Evolutionary conservation across 176 grass and related monocot genomes (phyloP).

Genomic region (Avena atlantica): DNA sequence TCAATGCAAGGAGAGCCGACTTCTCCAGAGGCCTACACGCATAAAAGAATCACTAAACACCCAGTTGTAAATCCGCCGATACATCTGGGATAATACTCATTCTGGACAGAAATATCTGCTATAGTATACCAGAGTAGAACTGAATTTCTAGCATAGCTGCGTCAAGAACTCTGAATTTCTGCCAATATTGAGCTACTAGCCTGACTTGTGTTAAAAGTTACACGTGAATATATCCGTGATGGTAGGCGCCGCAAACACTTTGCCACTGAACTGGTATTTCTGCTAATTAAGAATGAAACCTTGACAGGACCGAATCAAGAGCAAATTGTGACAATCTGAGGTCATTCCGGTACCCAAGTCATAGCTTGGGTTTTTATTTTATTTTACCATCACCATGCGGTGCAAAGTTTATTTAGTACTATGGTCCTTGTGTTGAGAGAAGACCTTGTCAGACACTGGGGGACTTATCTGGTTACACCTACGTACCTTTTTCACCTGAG

Average conservation of each 20-base stretch:
- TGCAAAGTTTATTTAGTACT: not conserved
- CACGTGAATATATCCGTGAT: not conserved
- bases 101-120: too few relatives aligned
- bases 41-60: too few relatives aligned
- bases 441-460: not conserved
- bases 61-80: too few relatives aligned
- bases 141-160: not conserved
- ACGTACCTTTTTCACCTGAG: not conserved
- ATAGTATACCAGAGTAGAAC: not conserved
- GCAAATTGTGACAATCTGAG: not conserved
- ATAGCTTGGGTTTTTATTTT: conserved; percentile 7
- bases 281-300: not conserved
- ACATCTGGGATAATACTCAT: too few relatives aligned
- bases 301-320: not conserved
- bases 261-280: not conserved
- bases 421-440: not conserved
- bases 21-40: too few relatives aligned
- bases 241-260: not conserved
- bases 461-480: not conserved
- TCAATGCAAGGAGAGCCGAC: too few relatives aligned
- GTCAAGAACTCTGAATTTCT: not conserved
- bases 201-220: not conserved
- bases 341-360: not conserved
- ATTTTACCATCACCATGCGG: not conserved
- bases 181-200: not conserved